Conservation (phyloP, 2,329 filamentous ascomycete genomes). For the Thermothelomyces thermophilus region DNA sequence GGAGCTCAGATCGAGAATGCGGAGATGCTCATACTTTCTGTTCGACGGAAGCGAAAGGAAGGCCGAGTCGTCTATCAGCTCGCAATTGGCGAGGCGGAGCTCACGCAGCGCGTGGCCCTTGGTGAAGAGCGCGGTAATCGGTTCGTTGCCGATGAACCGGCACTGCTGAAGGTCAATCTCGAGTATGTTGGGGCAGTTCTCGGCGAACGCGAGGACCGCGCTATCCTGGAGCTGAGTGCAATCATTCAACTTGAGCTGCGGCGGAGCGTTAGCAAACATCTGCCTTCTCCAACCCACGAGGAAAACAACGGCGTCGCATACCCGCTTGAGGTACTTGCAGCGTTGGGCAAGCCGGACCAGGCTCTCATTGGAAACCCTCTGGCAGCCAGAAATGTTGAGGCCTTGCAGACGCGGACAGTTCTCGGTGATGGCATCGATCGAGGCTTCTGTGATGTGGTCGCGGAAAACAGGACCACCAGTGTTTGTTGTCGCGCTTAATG, state of each 20-base stretch:
- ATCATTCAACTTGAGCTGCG: constrained; percentile 85
- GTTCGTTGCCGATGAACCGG: constrained; percentile 69
- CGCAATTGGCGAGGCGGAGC: constrained; percentile 78
- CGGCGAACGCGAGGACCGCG: constrained; percentile 77
- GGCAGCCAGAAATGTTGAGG: constrained; percentile 84
- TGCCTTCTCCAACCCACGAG: background rate
- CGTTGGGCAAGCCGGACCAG: constrained; percentile 72
- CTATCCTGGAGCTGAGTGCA: constrained; percentile 78
- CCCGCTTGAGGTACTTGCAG: constrained; percentile 81
- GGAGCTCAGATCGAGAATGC: constrained; percentile 89
- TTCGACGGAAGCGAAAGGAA: constrained; percentile 70
- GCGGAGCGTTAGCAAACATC: constrained; percentile 11
- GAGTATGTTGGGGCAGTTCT: constrained; percentile 84
- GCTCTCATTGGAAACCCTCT: constrained; percentile 77
- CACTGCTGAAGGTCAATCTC: constrained; percentile 95
- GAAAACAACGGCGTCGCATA: constrained; percentile 37
- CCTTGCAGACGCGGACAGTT: constrained; percentile 84
- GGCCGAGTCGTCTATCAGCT: constrained; percentile 76
- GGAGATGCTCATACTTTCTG: constrained; percentile 73
- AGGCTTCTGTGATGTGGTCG: constrained; percentile 75
- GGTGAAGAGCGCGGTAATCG: constrained; percentile 72
- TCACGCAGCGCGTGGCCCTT: constrained; percentile 82
- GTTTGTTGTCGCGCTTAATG: constrained; percentile 38
- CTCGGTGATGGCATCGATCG: constrained; percentile 68
- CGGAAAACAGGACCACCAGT: background rate